Evolutionary conservation across 2,329 filamentous ascomycete species (phyloP).

Genomic region (Verticillium tricorpus): DNA sequence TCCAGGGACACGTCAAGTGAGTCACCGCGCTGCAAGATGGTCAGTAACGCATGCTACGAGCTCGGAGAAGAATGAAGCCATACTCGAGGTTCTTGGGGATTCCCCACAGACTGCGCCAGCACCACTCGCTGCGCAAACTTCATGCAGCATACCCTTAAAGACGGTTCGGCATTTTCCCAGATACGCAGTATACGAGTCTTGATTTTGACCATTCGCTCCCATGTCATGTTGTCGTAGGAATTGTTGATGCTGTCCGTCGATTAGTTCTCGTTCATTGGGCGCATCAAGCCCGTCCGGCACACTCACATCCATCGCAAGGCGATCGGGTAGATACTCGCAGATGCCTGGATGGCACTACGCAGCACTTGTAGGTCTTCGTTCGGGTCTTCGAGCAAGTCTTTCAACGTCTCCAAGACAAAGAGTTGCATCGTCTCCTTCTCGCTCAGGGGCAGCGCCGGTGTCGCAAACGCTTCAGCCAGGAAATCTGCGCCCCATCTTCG

Average conservation of each 20-base stretch:
- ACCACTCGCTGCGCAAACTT: slow-evolving; percentile 96
- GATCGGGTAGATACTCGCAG: slow-evolving; percentile 88
- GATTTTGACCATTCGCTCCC: slow-evolving; percentile 84
- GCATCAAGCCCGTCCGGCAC: slow-evolving; percentile 1
- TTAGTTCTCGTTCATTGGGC: slow-evolving; percentile 15
- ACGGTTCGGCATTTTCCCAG: slow-evolving; percentile 75
- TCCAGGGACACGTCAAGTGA: slow-evolving; percentile 75
- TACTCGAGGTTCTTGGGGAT: slow-evolving; percentile 79
- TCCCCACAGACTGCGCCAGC: slow-evolving; percentile 82
- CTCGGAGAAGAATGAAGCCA: slow-evolving; percentile 21
- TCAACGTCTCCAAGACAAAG: slow-evolving; percentile 72
- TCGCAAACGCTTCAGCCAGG: slow-evolving; percentile 91
- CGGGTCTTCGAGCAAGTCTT: slow-evolving; percentile 64
- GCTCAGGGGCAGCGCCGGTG: slow-evolving; percentile 70
- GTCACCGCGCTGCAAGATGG: slow-evolving; percentile 35
- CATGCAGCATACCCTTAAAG: slow-evolving; percentile 88
- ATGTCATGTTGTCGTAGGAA: slow-evolving; percentile 72
- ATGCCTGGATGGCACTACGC: slow-evolving; percentile 81
- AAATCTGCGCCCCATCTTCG: slow-evolving; percentile 97
- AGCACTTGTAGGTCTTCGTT: slow-evolving; percentile 75
- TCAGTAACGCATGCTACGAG: slow-evolving; percentile 5
- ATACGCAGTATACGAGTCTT: slow-evolving; percentile 84
- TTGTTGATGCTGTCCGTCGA: slow-evolving; percentile 69
- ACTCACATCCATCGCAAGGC: slow-evolving; percentile 94
- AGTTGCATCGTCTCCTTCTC: slow-evolving; percentile 79